phyloP scores from a whole-genome alignment of 2,329 filamentous ascomycete genomes.

The Ophiostoma sp. region DNA sequence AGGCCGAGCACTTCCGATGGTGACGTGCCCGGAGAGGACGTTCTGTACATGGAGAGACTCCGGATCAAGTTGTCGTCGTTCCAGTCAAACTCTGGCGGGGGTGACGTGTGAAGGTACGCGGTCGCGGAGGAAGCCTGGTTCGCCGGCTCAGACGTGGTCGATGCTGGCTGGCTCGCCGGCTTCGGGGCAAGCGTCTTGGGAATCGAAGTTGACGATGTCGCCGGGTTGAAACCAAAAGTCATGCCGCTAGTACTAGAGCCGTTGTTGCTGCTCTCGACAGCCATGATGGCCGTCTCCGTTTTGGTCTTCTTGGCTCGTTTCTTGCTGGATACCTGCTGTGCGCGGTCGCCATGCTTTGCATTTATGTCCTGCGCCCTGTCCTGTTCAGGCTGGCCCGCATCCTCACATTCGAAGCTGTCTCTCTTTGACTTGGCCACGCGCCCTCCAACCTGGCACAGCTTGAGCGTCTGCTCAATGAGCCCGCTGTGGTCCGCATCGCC shows the following conservation, averaged over 20 bases:
- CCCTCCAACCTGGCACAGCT: conserved; percentile 15
- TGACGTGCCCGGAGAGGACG: neutral
- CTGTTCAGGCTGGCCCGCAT: too few relatives aligned
- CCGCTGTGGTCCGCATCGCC: conserved; percentile 18
- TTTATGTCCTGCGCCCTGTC: neutral
- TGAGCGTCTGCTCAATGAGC: conserved; percentile 25
- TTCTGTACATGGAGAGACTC: neutral
- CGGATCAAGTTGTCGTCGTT: too few relatives aligned
- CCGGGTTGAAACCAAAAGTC: too few relatives aligned
- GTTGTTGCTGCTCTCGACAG: too few relatives aligned
- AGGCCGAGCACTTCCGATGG: neutral
- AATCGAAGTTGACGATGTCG: too few relatives aligned
- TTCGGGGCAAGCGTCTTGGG: neutral
- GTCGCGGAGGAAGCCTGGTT: too few relatives aligned
- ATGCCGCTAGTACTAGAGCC: too few relatives aligned
- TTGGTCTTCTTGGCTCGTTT: neutral
- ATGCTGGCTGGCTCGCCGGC: neutral
- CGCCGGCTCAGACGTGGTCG: neutral
- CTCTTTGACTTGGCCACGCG: neutral
- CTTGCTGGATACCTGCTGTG: neutral
- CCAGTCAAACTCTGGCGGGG: too few relatives aligned
- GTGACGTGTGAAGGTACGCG: too few relatives aligned
- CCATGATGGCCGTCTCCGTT: neutral
- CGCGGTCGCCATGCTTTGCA: neutral
- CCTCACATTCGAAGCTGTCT: neutral